A percentile compares a stretch with the other conserved stretches of the same genome.
phyloP scores from a whole-genome alignment of 805 yeast genomes.

The Myxozyma mucilagina region DNA sequence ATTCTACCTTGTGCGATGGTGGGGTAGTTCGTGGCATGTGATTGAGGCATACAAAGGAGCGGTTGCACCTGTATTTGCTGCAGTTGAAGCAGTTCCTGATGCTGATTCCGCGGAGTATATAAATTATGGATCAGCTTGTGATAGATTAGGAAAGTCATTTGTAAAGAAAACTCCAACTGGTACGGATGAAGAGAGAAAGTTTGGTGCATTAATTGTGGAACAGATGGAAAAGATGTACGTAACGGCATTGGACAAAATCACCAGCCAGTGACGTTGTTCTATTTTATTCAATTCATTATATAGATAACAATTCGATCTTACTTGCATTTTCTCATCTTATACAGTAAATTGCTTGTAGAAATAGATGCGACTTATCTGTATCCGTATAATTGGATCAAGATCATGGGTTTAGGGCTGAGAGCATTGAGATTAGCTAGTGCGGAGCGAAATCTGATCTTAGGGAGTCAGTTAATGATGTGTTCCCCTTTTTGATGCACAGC shows the following conservation, averaged over 20 bases:
- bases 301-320: no score
- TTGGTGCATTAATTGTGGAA: constrained; percentile 8
- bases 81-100: constrained; percentile 52
- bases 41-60: constrained; percentile 89
- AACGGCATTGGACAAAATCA: neutral
- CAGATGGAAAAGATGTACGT: constrained; percentile 18
- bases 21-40: constrained; percentile 88
- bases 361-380: no score
- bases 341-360: no score
- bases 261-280: neutral
- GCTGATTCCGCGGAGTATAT: constrained; percentile 50
- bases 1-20: constrained; percentile 76
- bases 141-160: constrained; percentile 59
- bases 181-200: constrained; percentile 13
- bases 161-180: constrained; percentile 4
- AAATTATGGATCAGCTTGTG: constrained; percentile 73
- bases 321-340: neutral
- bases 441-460: no score
- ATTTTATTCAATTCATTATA: neutral
- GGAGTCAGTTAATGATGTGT: no score
- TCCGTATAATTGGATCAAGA: no score
- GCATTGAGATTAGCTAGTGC: no score
- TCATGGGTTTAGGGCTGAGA: no score
- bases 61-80: constrained; percentile 75
- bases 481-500: no score